These are phyloP conservation scores for Kwoniella shivajii DNA, from an alignment of 1,284 basidiomycete species.

Conservation along the genomic window DNA sequence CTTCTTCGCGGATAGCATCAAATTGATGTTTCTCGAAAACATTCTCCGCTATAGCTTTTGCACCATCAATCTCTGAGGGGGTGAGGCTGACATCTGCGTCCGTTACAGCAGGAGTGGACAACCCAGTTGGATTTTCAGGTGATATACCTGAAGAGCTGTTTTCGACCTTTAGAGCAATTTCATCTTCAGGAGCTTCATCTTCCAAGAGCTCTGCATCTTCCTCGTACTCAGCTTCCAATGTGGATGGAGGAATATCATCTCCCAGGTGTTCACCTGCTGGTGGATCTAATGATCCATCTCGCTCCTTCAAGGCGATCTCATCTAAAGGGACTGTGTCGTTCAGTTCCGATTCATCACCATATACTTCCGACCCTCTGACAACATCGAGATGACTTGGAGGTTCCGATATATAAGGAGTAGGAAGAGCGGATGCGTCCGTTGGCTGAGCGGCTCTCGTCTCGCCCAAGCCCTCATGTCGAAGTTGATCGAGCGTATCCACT, in stretches of 20 bases:
- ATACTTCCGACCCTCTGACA: neutral
- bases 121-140: neutral
- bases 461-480: slow-evolving; percentile 1
- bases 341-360: neutral
- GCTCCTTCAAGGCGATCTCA: slow-evolving; percentile 1
- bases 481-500: neutral
- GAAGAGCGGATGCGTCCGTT: neutral
- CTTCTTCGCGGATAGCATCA: slow-evolving; percentile 11
- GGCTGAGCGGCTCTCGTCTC: neutral
- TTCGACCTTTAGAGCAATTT: neutral
- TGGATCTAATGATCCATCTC: neutral
- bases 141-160: neutral
- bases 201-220: neutral
- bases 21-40: neutral
- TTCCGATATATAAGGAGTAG: slow-evolving; percentile 1
- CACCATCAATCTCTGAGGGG: slow-evolving; percentile 4
- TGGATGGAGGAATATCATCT: neutral
- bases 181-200: neutral
- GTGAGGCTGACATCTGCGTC: neutral
- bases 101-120: slow-evolving; percentile 3
- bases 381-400: neutral
- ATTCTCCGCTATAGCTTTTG: neutral
- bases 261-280: no score
- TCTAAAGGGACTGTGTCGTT: neutral
- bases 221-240: neutral